Evolutionary conservation across 139 green algal genomes (phyloP).

Genomic region (Chlorella sorokiniana): DNA sequence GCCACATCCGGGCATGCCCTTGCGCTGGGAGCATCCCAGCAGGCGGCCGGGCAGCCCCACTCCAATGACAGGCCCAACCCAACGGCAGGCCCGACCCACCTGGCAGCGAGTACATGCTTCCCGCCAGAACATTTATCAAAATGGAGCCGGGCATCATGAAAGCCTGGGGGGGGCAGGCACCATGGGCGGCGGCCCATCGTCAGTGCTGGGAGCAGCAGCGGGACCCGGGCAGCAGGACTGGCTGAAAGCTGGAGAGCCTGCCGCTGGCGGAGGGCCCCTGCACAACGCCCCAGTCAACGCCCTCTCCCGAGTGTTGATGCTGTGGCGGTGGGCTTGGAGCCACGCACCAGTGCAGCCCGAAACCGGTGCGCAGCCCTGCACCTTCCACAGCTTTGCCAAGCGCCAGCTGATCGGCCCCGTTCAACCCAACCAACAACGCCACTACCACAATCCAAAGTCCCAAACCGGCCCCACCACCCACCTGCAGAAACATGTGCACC

Average conservation of each 20-base stretch:
- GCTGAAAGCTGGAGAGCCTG: background rate
- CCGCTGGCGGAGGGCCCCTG: background rate
- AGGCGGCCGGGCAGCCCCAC: background rate
- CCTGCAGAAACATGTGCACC: slow-evolving; percentile 65
- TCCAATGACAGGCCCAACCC: too few species aligned
- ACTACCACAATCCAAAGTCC: background rate
- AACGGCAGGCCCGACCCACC: background rate
- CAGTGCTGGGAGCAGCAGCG: background rate
- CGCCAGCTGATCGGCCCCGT: background rate
- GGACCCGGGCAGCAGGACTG: background rate
- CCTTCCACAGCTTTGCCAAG: too few species aligned
- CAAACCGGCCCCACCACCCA: background rate
- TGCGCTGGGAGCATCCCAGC: background rate
- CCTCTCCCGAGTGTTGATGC: too few species aligned
- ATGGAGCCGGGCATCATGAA: slow-evolving; percentile 47
- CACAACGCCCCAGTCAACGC: background rate
- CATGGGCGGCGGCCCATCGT: background rate
- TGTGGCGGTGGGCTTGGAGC: too few species aligned
- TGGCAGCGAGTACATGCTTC: slow-evolving; percentile 38
- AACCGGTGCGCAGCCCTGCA: too few species aligned
- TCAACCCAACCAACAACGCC: background rate
- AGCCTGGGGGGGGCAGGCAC: background rate
- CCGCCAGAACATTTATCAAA: slow-evolving; percentile 42
- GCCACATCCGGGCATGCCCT: too few species aligned
- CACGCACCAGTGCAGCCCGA: too few species aligned